phyloP scores from a whole-genome alignment of 495 filamentous ascomycete genomes.

The Aspergillus saccharolyticus region DNA sequence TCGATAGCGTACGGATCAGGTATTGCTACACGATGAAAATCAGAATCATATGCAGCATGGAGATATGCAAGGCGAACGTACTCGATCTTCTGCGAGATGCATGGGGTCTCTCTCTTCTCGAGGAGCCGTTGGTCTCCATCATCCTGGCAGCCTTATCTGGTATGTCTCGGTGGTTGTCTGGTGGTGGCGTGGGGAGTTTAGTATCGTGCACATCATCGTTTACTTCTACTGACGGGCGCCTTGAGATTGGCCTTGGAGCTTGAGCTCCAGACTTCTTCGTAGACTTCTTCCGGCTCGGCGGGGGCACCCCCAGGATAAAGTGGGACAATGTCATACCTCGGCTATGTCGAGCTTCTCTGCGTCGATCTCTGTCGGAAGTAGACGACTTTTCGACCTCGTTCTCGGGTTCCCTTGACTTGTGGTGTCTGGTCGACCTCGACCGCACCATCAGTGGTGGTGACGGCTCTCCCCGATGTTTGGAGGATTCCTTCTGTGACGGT shows the following conservation, averaged over 20 bases:
- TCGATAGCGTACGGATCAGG: conserved; percentile 58
- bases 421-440: conserved; percentile 48
- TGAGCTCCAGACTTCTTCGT: conserved; percentile 35
- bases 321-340: conserved; percentile 48
- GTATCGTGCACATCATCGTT: conserved; percentile 43
- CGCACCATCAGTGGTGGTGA: conserved; percentile 34
- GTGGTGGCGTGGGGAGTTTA: conserved; percentile 49
- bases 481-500: conserved; percentile 38
- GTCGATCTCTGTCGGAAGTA: conserved; percentile 46
- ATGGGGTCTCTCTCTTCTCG: conserved; percentile 32
- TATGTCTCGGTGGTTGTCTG: conserved; percentile 45
- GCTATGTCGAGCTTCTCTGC: conserved; percentile 37
- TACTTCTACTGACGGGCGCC: conserved; percentile 47
- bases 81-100: conserved; percentile 36
- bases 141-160: conserved; percentile 55
- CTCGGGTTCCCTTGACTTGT: conserved; percentile 37
- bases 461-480: conserved; percentile 24
- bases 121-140: conserved; percentile 46
- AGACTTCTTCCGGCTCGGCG: conserved; percentile 47
- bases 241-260: conserved; percentile 37
- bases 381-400: conserved; percentile 50
- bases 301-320: conserved; percentile 44
- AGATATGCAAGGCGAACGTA: conserved; percentile 18
- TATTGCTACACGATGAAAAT: conserved; percentile 23
- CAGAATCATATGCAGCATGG: conserved; percentile 9